Percentiles rank a stretch among this genome's conserved stretches.
Conservation (phyloP, 192 early-diverging fungal species). For the Kickxella alabastrina region DNA sequence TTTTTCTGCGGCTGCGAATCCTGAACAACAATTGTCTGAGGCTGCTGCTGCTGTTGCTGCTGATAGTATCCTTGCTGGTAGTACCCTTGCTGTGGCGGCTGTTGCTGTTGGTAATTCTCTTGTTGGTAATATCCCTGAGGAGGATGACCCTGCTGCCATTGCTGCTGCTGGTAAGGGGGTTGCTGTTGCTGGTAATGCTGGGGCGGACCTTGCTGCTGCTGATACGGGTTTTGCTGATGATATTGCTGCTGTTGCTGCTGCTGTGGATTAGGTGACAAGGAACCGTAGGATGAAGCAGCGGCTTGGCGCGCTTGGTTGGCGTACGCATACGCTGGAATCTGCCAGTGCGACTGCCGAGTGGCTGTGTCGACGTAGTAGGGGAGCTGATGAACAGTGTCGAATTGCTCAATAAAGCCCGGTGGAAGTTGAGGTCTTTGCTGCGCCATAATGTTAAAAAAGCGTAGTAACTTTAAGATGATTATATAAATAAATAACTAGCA, state of each 20-base stretch:
- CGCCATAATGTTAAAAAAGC: not conserved
- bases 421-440: slow-evolving; percentile 18
- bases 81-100: slow-evolving; percentile 1
- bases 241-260: slow-evolving; percentile 17
- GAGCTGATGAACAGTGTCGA: slow-evolving; percentile 12
- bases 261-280: not conserved
- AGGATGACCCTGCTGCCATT: slow-evolving; percentile 4
- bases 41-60: slow-evolving; percentile 10
- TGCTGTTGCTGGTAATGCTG: slow-evolving; percentile 11
- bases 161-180: not conserved
- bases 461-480: too few species aligned
- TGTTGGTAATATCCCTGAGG: slow-evolving; percentile 5
- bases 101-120: too few species aligned
- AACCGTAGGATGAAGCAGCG: not conserved
- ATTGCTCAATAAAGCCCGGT: slow-evolving; percentile 18
- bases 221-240: not conserved
- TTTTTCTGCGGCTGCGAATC: slow-evolving; percentile 5
- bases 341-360: slow-evolving; percentile 24
- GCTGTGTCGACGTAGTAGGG: slow-evolving; percentile 22
- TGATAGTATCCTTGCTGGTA: slow-evolving; percentile 1
- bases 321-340: not conserved
- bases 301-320: not conserved
- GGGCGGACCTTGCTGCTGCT: not conserved
- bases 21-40: not conserved
- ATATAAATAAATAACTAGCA: not conserved